Base-by-base conservation (phyloP, 2,329 filamentous ascomycete genomes). In the Penicillium freii region DNA sequence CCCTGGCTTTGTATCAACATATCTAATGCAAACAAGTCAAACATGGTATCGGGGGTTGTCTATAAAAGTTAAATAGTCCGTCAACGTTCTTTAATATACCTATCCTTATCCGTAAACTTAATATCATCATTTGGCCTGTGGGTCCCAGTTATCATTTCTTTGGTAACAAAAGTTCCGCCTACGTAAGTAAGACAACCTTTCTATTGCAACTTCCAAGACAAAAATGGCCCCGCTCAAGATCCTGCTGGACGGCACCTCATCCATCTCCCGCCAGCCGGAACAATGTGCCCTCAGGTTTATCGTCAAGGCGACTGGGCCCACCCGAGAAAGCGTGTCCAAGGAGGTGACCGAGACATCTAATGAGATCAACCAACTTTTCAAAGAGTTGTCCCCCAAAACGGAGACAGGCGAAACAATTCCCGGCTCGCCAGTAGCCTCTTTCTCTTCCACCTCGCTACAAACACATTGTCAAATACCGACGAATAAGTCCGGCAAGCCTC, bases 351-450 rank as follows among this genome's bases (percentile, higher is more conserved):
- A 38, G 5, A 52, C 45, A 19, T 58, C 56, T 2, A 59, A 63
- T 40, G 40, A 59, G 8, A 39, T 64, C n/a, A 48, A 50, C 36
- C 31, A 44, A 4, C 42, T 56, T 8, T 60, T 66, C 42, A 60
- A 58, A 17, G 45, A 39, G 3, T 49, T 66, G 4, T 59, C 52
- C 1, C 57, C 61, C 2, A 60, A 60, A 25, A 44, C 57, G 1
- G 40, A 49, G 15, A 38, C 42, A 4, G 58, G 57, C 13, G 45
- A 36, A 9, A 34, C 60, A 8, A 54, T 62, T 2, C 31, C 55
- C 6, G 57, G 59, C 2, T 62, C 66, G 3, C 59, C 67, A 3
- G 61, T 70, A 6, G 63, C 65, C 17, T 57, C 55, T 17, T 64
- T 64, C 25, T 61, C 62, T 8, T 59, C 29, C 29, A 31, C 29